Base-by-base conservation (phyloP, 2,329 filamentous ascomycete species). In the Ophiobolus disseminans region DNA sequence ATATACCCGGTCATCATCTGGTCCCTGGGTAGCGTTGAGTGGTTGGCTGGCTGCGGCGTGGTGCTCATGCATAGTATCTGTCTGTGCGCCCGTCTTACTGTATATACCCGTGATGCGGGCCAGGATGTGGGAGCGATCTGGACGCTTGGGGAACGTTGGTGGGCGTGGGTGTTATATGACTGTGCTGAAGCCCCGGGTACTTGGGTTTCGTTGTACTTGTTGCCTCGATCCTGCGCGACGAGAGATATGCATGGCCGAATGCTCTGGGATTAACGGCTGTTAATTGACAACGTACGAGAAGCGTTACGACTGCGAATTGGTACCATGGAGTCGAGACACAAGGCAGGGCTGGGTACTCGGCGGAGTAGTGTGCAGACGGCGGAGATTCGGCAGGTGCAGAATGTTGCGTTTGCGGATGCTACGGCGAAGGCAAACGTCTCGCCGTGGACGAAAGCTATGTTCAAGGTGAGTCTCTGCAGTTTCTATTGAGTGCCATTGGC, bases 361-460 rank as follows among this genome's bases (percentile, higher is more conserved):
- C 56, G 51, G 10, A 60, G 53, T 16, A 53, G 48, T 21, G 60
- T 58, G n/a, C 35, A 38, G 47, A 39, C 38, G 11, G 62, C 57
- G 5, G 58, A 70, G 8, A 55, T 71, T 40, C 58, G 59, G 36
- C 52, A 65, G 28, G 68, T 71, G 20, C 78, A 82, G 53, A 59
- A 75, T 34, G 55, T 80, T 16, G 76, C 79, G 1, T 45, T 83
- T n/a, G 45, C 76, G 4, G 75, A 77, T 10, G 73, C 76, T 5
- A 69, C 70, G 1, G 65, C 79, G 11, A 80, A 81, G 58, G 78
- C 75, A 60, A 75, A 60, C 14, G 66, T 70, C 4, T 66, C 60
- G 38, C 69, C 69, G 42, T 73, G 68, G 66, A 78, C 75, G 9
- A 71, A 64, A 57, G 65, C 70, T 21, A 79, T 79, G 77, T 68